Conservation (phyloP, 208 protist species). For the Crithidia fasciculata region DNA sequence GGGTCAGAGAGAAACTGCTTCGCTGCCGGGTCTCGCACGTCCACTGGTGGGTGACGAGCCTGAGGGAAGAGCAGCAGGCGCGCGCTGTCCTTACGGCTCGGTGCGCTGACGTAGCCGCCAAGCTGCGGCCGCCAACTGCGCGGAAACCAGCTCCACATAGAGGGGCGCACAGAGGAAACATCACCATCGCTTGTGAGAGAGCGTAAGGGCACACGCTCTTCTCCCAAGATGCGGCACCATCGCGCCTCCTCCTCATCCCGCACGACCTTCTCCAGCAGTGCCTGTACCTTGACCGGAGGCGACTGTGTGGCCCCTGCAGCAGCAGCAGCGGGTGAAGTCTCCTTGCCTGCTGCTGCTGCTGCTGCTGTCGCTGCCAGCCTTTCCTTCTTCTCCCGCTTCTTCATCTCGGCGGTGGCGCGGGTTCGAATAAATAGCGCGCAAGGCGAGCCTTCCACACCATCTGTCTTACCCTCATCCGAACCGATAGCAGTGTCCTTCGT, state of each 20-base stretch:
- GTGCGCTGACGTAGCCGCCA: constrained; percentile 50
- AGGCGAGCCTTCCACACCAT: background rate
- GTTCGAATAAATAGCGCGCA: constrained; percentile 22
- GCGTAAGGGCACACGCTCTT: constrained; percentile 5
- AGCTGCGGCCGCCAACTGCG: constrained; percentile 27
- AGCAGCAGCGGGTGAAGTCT: no score
- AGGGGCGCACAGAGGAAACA: background rate
- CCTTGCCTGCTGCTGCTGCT: background rate
- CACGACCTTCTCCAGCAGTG: constrained; percentile 14
- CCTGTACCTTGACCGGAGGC: constrained; percentile 3
- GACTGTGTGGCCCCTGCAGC: background rate
- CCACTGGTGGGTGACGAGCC: constrained; percentile 19
- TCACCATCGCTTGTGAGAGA: background rate
- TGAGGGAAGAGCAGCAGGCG: constrained; percentile 71
- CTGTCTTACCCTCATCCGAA: background rate
- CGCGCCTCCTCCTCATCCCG: constrained; percentile 13
- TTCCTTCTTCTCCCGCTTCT: constrained; percentile 9
- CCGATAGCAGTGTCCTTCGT: background rate
- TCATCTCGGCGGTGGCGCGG: constrained; percentile 6
- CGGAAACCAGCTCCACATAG: constrained; percentile 18
- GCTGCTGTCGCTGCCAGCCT: background rate
- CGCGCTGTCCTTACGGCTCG: constrained; percentile 16
- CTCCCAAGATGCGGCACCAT: constrained; percentile 20
- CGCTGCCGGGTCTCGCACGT: constrained; percentile 6
- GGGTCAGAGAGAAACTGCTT: constrained; percentile 7